phyloP scores from a whole-genome alignment of 2,329 filamentous ascomycete genomes.

The Aspergillus transmontanensis region DNA sequence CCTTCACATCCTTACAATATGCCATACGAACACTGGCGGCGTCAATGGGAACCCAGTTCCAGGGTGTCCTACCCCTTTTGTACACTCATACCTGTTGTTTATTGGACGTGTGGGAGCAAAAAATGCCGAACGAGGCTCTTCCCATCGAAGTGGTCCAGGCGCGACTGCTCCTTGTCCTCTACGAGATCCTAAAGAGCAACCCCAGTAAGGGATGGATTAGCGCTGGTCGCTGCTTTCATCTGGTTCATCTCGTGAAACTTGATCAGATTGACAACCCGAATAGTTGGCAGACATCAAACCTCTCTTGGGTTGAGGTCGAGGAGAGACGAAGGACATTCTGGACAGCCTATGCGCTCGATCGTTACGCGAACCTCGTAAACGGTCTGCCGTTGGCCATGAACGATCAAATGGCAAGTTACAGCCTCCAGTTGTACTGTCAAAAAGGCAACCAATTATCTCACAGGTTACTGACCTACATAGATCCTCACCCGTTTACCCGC shows the following conservation, averaged over 20 bases:
- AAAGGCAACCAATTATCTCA: no score
- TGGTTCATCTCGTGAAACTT: background rate
- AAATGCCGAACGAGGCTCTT: background rate
- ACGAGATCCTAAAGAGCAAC: background rate
- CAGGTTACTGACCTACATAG: background rate
- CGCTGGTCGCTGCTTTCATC: background rate
- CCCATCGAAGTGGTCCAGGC: background rate
- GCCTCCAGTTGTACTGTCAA: background rate
- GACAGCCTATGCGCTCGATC: background rate
- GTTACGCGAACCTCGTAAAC: background rate
- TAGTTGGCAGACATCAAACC: background rate
- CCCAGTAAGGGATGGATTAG: background rate
- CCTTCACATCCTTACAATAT: background rate
- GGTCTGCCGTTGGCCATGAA: background rate
- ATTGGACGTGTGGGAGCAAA: background rate
- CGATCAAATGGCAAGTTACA: background rate
- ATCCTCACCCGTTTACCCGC: background rate
- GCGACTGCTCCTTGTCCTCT: background rate
- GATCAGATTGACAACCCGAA: background rate
- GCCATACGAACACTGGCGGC: background rate
- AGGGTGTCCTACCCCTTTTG: background rate
- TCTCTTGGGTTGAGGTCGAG: background rate
- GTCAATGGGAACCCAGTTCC: background rate
- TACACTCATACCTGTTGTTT: background rate
- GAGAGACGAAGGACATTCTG: background rate